phyloP scores from a whole-genome alignment of 208 protist genomes.

The Crithidia brevicula region DNA sequence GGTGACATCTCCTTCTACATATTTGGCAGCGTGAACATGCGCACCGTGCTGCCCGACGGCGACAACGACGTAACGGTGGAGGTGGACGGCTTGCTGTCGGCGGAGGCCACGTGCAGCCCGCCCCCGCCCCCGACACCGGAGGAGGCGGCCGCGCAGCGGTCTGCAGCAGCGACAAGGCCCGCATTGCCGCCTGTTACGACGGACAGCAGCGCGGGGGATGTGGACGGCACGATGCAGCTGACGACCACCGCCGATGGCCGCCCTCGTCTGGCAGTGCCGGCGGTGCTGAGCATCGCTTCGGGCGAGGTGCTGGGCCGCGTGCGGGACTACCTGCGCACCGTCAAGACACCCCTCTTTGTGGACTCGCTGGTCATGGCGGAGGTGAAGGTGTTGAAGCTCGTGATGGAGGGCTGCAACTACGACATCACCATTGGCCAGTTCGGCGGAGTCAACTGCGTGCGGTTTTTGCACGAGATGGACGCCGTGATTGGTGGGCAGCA shows the following conservation, averaged over 20 bases:
- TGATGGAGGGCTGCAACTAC: conserved; percentile 86
- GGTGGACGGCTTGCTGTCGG: conserved; percentile 66
- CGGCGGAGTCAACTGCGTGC: conserved; percentile 88
- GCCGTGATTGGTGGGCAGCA: conserved; percentile 74
- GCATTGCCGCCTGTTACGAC: conserved; percentile 44
- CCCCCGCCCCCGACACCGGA: conserved; percentile 14
- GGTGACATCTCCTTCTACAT: conserved; percentile 81
- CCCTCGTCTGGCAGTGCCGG: conserved; percentile 53
- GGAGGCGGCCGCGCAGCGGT: conserved; percentile 10
- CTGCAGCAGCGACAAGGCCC: conserved; percentile 13
- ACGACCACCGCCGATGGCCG: conserved; percentile 40
- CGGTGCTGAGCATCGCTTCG: conserved; percentile 60
- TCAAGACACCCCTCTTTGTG: conserved; percentile 67
- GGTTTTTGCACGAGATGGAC: conserved; percentile 92
- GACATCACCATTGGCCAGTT: conserved; percentile 92
- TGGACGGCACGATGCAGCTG: conserved; percentile 62
- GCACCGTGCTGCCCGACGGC: conserved; percentile 88
- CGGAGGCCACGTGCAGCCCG: conserved; percentile 16
- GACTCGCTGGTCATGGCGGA: conserved; percentile 82
- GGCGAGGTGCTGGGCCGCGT: conserved; percentile 72
- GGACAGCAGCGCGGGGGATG: conserved; percentile 60
- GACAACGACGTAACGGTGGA: conserved; percentile 90
- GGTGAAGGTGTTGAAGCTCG: conserved; percentile 89
- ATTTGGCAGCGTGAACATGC: conserved; percentile 87
- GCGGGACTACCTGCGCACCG: conserved; percentile 62